These are phyloP conservation scores for Kluyveromyces siamensis DNA, from an alignment of 805 yeast genomes.

Conservation along the genomic window DNA sequence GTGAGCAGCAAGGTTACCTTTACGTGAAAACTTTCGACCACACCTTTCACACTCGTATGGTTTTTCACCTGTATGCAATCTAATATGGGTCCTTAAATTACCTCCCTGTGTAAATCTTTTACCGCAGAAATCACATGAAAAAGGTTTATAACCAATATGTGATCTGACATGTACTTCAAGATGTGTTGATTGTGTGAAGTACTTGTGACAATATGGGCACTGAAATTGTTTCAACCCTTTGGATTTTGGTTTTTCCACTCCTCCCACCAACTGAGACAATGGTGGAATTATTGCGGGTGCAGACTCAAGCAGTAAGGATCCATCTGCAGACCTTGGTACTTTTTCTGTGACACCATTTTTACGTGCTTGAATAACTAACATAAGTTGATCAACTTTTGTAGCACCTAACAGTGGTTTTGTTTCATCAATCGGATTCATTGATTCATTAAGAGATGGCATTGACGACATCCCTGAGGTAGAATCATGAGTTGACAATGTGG, in stretches of 20 bases:
- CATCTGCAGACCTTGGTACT: conserved; percentile 59
- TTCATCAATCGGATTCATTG: conserved; percentile 33
- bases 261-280: conserved; percentile 64
- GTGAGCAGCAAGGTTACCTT: conserved; percentile 90
- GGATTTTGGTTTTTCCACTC: conserved; percentile 56
- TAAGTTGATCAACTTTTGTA: conserved; percentile 82
- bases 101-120: conserved; percentile 88
- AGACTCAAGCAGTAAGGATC: conserved; percentile 49
- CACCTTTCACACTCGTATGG: conserved; percentile 79
- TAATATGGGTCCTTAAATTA: conserved; percentile 72
- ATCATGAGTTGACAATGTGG: not conserved
- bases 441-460: not conserved
- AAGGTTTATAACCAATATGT: conserved; percentile 82
- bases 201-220: conserved; percentile 70
- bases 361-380: conserved; percentile 86
- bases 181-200: conserved; percentile 85
- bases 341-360: conserved; percentile 63
- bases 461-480: not conserved
- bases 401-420: conserved; percentile 71
- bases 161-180: conserved; percentile 82
- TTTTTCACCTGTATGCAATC: conserved; percentile 87
- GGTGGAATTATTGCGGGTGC: conserved; percentile 44
- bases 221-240: conserved; percentile 45
- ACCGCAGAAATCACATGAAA: conserved; percentile 67
- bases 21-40: conserved; percentile 69